Evolutionary conservation across 345 rosid genomes (phyloP), one percentile per base, ranked within the genome.

Genomic region (Leavenworthia alabamica): DNA sequence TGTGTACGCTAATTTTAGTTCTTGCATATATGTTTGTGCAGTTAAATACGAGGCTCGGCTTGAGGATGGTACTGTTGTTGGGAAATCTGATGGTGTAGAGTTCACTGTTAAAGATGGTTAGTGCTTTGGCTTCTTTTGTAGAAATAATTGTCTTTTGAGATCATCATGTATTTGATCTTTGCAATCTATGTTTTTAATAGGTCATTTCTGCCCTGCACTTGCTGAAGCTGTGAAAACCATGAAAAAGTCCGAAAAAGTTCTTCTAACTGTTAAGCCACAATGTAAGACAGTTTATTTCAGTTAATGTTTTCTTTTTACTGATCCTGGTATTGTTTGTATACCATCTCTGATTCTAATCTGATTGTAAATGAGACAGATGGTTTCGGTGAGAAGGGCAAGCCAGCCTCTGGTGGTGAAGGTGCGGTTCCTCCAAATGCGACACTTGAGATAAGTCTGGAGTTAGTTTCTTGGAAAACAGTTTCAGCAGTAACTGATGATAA

Each of bases 331-430:
- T 19, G 15, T 19, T 12, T 40, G 11, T 17, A 24, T 17, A 9
- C 23, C 33, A 0, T 58, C 9, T 32, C 71, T 57, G 57, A 39
- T 24, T 39, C 24, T n/a, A 10, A 7, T 33, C 16, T 64, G 23
- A 9, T 32, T 57, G 2, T 43, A 0, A 50, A 43, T 51, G 62
- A 8, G 13, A 12, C 71, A 94, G 97, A 90, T 80, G 96, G 99
- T 50, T 94, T 90, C 62, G 96, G 95, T 33, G 96, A 84, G 80
- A 84, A 82, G 66, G 97, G 99, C 4, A 87, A 78, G 67, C 76
- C 78, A 4, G 85, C 81, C 3, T 26, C 76, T 9, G 81, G 52
- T 45, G 74, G 62, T 72, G 85, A 80, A 70, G 79, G 68, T 62
- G 84, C 91, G 0, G 82, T 93, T 69, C 97, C 95, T 6, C 96